A percentile compares a stretch with the other conserved stretches of the same genome.
These are phyloP conservation scores for Malus asiatica DNA, from an alignment of 306 rosid species.

Conservation along the genomic window DNA sequence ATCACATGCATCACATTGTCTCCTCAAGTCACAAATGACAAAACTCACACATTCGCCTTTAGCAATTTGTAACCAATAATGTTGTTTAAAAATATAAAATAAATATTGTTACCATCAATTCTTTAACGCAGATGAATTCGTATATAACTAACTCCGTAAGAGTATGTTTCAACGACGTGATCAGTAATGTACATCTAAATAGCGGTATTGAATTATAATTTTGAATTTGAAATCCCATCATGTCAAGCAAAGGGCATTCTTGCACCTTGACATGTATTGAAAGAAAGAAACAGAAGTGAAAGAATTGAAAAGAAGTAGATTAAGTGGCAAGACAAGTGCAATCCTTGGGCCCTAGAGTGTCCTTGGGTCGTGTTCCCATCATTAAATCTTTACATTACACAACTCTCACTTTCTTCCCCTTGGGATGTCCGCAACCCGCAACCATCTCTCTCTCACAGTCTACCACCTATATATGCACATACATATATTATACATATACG, in stretches of 20 bases:
- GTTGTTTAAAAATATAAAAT: too few species aligned
- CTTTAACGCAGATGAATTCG: too few species aligned
- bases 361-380: constrained; percentile 59
- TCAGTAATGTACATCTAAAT: too few species aligned
- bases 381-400: constrained; percentile 1
- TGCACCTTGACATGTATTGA: constrained; percentile 18
- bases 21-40: neutral
- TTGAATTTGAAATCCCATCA: neutral
- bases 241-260: constrained; percentile 14
- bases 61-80: too few species aligned
- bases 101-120: too few species aligned
- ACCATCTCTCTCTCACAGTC: constrained; percentile 5
- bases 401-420: constrained; percentile 46
- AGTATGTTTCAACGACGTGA: neutral
- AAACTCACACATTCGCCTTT: neutral
- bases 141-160: too few species aligned
- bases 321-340: constrained; percentile 32
- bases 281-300: neutral
- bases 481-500: too few species aligned
- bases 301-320: neutral
- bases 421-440: constrained; percentile 47
- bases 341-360: constrained; percentile 46
- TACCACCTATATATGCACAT: too few species aligned
- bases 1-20: constrained; percentile 56
- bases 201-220: neutral